These are phyloP conservation scores for Mycena haematopus DNA, from an alignment of 768 basidiomycete species.

Conservation along the genomic window DNA sequence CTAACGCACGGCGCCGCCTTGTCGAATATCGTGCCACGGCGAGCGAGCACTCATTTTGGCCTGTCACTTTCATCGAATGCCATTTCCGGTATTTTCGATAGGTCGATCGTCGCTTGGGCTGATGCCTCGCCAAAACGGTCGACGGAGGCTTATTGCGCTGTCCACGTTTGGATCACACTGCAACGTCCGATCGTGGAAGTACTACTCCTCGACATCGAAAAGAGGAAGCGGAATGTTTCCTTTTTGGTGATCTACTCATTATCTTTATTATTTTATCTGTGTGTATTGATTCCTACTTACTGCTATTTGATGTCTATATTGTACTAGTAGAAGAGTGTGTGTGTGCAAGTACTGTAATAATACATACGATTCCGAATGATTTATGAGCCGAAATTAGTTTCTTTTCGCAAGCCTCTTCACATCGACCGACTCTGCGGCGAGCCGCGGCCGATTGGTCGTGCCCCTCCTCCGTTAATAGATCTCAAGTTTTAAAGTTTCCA, in stretches of 20 bases:
- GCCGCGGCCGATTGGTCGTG: constrained; percentile 20
- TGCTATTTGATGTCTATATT: constrained; percentile 20
- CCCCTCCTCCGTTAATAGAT: constrained; percentile 5
- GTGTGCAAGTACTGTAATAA: constrained; percentile 11
- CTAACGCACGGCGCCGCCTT: background rate
- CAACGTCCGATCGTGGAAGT: constrained; percentile 12
- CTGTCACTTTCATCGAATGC: constrained; percentile 20
- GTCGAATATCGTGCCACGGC: background rate
- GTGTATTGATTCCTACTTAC: constrained; percentile 8
- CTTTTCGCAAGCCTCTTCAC: too few relatives aligned
- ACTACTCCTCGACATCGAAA: constrained; percentile 16
- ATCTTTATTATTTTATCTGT: constrained; percentile 23
- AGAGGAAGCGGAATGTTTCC: constrained; percentile 10
- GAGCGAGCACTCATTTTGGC: background rate
- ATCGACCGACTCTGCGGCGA: too few relatives aligned
- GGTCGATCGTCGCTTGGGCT: constrained; percentile 13
- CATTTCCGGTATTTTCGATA: constrained; percentile 12
- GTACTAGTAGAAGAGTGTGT: constrained; percentile 13
- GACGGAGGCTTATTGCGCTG: constrained; percentile 23
- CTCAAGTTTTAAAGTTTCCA: constrained; percentile 8
- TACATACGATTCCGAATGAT: background rate
- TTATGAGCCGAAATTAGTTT: background rate
- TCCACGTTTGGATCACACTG: constrained; percentile 6
- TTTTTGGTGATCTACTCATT: constrained; percentile 18
- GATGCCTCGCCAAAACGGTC: constrained; percentile 16